These are phyloP conservation scores for Schizonepeta tenuifolia DNA, from an alignment of 257 asterid species.

Conservation along the genomic window DNA sequence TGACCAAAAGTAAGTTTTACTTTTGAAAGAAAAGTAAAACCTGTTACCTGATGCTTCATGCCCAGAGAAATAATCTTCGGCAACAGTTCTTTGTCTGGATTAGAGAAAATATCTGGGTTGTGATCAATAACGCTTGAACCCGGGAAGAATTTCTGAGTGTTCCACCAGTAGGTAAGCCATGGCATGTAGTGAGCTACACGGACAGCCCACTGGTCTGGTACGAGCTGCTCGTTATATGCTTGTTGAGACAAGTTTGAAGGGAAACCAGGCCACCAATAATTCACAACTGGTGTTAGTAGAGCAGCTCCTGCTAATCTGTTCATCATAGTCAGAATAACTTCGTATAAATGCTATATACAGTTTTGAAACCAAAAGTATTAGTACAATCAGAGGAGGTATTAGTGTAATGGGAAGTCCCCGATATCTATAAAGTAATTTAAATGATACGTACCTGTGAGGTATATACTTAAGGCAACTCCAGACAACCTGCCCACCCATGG, in stretches of 20 bases:
- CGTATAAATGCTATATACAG: conserved; percentile 1
- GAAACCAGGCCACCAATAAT: conserved; percentile 86
- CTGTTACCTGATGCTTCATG: conserved; percentile 42
- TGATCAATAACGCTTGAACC: conserved; percentile 39
- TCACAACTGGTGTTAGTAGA: conserved; percentile 72
- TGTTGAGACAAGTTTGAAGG: conserved; percentile 69
- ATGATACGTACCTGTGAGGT: conserved; percentile 72
- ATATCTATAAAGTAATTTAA: background rate
- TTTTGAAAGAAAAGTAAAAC: conserved; percentile 20
- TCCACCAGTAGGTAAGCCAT: conserved; percentile 95
- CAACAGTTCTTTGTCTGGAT: conserved; percentile 60
- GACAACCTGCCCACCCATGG: conserved; percentile 85
- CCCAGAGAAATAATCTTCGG: conserved; percentile 37
- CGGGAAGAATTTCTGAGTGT: conserved; percentile 85
- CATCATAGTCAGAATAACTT: conserved; percentile 22
- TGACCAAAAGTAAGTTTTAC: conserved; percentile 11
- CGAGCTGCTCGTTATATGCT: conserved; percentile 49
- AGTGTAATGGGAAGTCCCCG: background rate
- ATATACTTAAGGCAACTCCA: conserved; percentile 92
- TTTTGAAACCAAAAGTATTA: background rate
- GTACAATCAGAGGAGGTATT: background rate
- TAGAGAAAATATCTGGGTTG: conserved; percentile 43
- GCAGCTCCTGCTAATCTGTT: conserved; percentile 91
- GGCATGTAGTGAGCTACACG: conserved; percentile 79
- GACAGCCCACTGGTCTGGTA: conserved; percentile 77